Conservation (phyloP, 2,329 filamentous ascomycete genomes). For the Blastomyces silverae region DNA sequence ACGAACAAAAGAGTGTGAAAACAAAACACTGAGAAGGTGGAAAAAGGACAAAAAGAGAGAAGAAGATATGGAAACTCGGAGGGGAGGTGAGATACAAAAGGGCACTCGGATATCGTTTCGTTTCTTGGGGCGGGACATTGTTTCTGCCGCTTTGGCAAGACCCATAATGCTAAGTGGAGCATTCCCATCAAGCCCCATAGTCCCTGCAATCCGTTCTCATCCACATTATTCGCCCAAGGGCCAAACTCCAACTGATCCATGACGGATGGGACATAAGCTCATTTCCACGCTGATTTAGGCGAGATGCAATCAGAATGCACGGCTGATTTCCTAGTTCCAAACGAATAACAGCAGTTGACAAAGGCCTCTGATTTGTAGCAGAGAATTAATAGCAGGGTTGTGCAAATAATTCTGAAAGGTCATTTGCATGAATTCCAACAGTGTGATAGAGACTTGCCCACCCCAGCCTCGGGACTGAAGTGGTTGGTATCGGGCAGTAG, state of each 20-base stretch:
- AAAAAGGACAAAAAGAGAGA: conserved; percentile 20
- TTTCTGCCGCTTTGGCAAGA: background rate
- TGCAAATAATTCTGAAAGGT: background rate
- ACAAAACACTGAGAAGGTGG: conserved; percentile 18
- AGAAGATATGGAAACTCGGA: conserved; percentile 13
- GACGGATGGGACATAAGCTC: background rate
- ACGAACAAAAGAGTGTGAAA: conserved; percentile 18
- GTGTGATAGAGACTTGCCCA: background rate
- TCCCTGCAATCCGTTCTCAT: conserved; percentile 2
- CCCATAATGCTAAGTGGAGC: conserved; percentile 5
- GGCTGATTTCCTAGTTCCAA: background rate
- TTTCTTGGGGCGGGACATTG: conserved; percentile 4
- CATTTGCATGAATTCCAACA: background rate
- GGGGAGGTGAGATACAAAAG: conserved; percentile 12
- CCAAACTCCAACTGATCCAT: background rate
- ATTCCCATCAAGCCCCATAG: background rate
- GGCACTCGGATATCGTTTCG: conserved; percentile 7
- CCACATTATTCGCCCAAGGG: background rate
- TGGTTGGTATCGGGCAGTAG: background rate
- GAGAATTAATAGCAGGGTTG: background rate
- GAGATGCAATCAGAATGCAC: background rate
- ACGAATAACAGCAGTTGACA: background rate
- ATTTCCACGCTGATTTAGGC: background rate
- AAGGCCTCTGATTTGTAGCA: background rate
- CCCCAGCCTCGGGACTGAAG: background rate